Evolutionary conservation across 2,329 filamentous ascomycete species (phyloP), one percentile per base, ranked within the genome.

Genomic region (Ceratocystis destructans): DNA sequence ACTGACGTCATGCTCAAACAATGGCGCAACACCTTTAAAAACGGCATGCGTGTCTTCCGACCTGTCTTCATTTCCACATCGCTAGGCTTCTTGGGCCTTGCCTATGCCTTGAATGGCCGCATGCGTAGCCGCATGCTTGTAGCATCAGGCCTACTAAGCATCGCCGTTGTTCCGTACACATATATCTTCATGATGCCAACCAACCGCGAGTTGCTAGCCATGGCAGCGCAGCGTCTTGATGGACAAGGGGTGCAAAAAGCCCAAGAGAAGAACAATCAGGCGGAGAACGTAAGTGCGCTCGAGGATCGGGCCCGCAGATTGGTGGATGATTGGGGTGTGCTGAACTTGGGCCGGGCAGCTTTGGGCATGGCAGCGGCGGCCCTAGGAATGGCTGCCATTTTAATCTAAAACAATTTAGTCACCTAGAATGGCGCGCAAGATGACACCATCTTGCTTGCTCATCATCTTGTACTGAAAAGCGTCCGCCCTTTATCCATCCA

Each of bases 261-360:
- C 2, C 31, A 64, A 33, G n/a, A 55, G 33, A 20, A n/a, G 12
- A n/a, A 22, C 4, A 31, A 12, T n/a, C 10, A 48, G n/a, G 22
- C 31, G 15, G 57, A 31, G 22, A 41, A 61, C 22, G 45, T 62
- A 20, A 44, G 22, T 28, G 55, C 45, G 17, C 33, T 28, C 2
- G 66, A 67, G 37, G 66, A 64, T 10, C 22, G 63, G 1, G 66
- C 62, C 8, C 57, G 57, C 45, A 53, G 55, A 22, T 45, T 67
- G 28, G 66, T 67, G 12, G 55, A 64, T 59, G 48, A 64, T 17
- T 67, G 66, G 66, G 66, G 66, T 15, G 28, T 65, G 62, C 20
- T 65, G 55, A 67, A 67, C n/a, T n/a, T 65, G 45, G 66, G 62
- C 20, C 62, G 66, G 31, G 63, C 62, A 22, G 66, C 31, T 28